A percentile compares a stretch with the other conserved stretches of the same genome.
Conservation (phyloP, 2,329 filamentous ascomycete species). For the Epichloe coenophiala region DNA sequence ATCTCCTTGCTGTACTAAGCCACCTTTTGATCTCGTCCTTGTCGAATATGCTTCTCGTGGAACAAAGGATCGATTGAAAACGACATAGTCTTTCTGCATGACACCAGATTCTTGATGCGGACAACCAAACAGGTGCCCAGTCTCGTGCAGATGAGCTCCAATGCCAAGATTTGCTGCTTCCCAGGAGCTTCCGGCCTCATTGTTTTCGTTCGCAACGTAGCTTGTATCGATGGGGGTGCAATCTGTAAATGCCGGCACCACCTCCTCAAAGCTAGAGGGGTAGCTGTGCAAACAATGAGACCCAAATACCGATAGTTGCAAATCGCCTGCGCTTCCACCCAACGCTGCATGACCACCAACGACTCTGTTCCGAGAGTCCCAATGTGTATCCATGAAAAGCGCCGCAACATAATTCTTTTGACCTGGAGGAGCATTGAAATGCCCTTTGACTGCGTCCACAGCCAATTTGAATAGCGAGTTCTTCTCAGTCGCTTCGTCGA, state of each 20-base stretch:
- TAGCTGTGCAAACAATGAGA: slow-evolving; percentile 89
- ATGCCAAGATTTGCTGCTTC: slow-evolving; percentile 92
- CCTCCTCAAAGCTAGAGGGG: slow-evolving; percentile 76
- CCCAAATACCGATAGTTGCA: slow-evolving; percentile 80
- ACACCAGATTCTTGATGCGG: slow-evolving; percentile 83
- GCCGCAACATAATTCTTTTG: slow-evolving; percentile 84
- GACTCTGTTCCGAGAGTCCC: slow-evolving; percentile 58
- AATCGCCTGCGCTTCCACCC: slow-evolving; percentile 57
- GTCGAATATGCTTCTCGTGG: slow-evolving; percentile 75
- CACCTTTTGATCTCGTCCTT: slow-evolving; percentile 71
- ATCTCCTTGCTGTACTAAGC: slow-evolving; percentile 58
- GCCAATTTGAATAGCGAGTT: slow-evolving; percentile 67
- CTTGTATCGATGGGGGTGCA: slow-evolving; percentile 78
- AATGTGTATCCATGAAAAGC: slow-evolving; percentile 76
- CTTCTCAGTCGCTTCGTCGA: slow-evolving; percentile 52
- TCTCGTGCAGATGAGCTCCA: slow-evolving; percentile 83
- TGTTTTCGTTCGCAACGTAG: slow-evolving; percentile 71
- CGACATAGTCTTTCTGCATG: slow-evolving; percentile 82
- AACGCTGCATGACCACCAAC: slow-evolving; percentile 73
- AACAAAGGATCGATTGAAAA: slow-evolving; percentile 70
- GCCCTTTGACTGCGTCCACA: slow-evolving; percentile 58
- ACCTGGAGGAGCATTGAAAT: slow-evolving; percentile 61
- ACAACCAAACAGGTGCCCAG: slow-evolving; percentile 79
- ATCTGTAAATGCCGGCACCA: slow-evolving; percentile 77
- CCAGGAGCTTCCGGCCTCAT: slow-evolving; percentile 82